These are phyloP conservation scores for Ascoidea tarda DNA, from an alignment of 805 yeast genomes.

Conservation along the genomic window DNA sequence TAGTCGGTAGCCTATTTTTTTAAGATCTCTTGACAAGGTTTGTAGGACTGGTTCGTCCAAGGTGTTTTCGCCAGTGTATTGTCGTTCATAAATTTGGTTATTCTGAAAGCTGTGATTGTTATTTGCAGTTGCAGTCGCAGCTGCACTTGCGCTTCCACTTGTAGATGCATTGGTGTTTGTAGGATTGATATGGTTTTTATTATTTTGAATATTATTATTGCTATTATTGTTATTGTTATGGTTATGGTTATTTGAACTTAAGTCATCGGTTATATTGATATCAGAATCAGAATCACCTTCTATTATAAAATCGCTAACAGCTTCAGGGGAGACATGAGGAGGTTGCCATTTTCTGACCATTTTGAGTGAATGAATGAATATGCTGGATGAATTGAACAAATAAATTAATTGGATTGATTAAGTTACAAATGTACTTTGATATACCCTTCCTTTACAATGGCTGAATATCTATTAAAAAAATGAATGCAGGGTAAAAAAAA, in stretches of 20 bases:
- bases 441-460: too few species aligned
- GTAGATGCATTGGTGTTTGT: not conserved
- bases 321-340: not conserved
- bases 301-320: constrained; percentile 1
- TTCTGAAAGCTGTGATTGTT: constrained; percentile 9
- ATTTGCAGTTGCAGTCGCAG: not conserved
- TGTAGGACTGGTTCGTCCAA: constrained; percentile 53
- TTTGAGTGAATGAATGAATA: too few species aligned
- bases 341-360: not conserved
- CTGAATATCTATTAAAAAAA: too few species aligned
- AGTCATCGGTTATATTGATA: not conserved
- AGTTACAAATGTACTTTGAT: too few species aligned
- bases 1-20: constrained; percentile 27
- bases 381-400: not conserved
- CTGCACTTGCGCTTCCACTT: not conserved
- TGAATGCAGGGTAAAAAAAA: too few species aligned
- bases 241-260: not conserved
- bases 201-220: not conserved
- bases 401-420: too few species aligned
- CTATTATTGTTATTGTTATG: too few species aligned
- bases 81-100: constrained; percentile 28
- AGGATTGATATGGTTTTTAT: not conserved
- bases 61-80: constrained; percentile 56
- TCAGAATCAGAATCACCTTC: not conserved
- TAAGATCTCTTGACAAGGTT: constrained; percentile 35